Evolutionary conservation across 1,139 yeast genomes (phyloP).

Genomic region (Protomyces macrosporus): DNA sequence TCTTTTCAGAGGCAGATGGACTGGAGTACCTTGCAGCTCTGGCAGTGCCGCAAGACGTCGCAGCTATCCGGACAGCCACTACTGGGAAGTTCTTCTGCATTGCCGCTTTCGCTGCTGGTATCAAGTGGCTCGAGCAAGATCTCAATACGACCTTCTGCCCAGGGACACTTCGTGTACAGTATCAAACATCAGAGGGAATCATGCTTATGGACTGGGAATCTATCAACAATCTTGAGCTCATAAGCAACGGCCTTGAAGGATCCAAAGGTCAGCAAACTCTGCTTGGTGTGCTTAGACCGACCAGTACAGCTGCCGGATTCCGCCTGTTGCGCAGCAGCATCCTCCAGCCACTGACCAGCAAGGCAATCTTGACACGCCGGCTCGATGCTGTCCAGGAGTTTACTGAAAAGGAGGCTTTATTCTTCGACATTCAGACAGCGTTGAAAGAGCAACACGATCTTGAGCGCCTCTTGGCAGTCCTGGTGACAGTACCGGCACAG

Average conservation of each 20-base stretch:
- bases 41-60: constrained; percentile 33
- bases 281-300: constrained; percentile 36
- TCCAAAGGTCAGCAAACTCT: constrained; percentile 20
- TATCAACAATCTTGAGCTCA: constrained; percentile 41
- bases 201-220: constrained; percentile 45
- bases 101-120: constrained; percentile 42
- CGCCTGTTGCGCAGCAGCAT: constrained; percentile 43
- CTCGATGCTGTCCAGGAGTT: constrained; percentile 42
- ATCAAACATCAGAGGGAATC: constrained; percentile 34
- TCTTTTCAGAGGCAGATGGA: constrained; percentile 36
- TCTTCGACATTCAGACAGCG: constrained; percentile 34
- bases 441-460: constrained; percentile 41
- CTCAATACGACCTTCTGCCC: constrained; percentile 33
- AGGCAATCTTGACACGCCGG: constrained; percentile 39
- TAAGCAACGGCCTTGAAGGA: constrained; percentile 38
- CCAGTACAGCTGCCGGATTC: constrained; percentile 47
- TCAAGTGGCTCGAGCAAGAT: constrained; percentile 34
- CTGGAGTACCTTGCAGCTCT: constrained; percentile 33
- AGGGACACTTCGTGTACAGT: constrained; percentile 40
- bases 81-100: constrained; percentile 35
- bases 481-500: constrained; percentile 34
- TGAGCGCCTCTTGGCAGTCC: constrained; percentile 40
- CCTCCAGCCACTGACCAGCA: constrained; percentile 46
- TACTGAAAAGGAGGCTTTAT: constrained; percentile 31
- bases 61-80: constrained; percentile 33